A percentile compares a stretch with the other conserved stretches of the same genome.
phyloP scores from a whole-genome alignment of 352 stramenopile species.

The Phytophthora europaea region DNA sequence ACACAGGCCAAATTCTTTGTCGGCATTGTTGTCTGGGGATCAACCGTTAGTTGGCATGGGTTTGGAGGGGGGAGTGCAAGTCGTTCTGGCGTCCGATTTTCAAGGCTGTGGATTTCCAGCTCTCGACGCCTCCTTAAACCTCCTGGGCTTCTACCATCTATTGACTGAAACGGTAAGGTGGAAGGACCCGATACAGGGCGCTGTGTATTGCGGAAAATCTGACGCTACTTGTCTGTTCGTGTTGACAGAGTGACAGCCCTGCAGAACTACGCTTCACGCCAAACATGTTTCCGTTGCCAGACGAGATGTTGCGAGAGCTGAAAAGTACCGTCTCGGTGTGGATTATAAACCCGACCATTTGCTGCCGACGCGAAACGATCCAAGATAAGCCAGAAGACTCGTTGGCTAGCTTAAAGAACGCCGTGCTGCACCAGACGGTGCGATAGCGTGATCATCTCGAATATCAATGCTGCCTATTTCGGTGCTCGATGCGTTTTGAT shows the following conservation, averaged over 20 bases:
- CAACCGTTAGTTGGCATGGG: constrained; percentile 27
- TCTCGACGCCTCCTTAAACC: constrained; percentile 51
- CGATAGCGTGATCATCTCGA: constrained; percentile 5
- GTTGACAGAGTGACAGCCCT: constrained; percentile 29
- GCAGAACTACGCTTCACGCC: constrained; percentile 64
- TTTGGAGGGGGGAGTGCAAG: constrained; percentile 32
- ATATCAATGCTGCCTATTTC: background rate
- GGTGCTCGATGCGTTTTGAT: constrained; percentile 4
- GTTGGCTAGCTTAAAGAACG: constrained; percentile 42
- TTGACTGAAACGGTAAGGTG: constrained; percentile 34
- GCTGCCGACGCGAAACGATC: constrained; percentile 7
- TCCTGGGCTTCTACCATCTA: constrained; percentile 74
- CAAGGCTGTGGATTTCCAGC: constrained; percentile 70
- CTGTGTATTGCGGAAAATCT: background rate
- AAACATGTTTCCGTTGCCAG: constrained; percentile 66
- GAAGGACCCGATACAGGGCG: background rate
- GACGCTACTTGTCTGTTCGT: background rate
- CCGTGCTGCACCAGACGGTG: constrained; percentile 26
- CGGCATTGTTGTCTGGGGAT: constrained; percentile 48
- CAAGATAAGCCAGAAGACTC: constrained; percentile 14
- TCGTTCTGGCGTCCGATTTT: constrained; percentile 67
- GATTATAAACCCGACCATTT: constrained; percentile 35
- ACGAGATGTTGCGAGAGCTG: constrained; percentile 73
- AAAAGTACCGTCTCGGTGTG: constrained; percentile 45
- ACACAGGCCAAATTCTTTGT: constrained; percentile 30